phyloP scores from a whole-genome alignment of 805 yeast species.

The Blastobotrys attinorum region DNA sequence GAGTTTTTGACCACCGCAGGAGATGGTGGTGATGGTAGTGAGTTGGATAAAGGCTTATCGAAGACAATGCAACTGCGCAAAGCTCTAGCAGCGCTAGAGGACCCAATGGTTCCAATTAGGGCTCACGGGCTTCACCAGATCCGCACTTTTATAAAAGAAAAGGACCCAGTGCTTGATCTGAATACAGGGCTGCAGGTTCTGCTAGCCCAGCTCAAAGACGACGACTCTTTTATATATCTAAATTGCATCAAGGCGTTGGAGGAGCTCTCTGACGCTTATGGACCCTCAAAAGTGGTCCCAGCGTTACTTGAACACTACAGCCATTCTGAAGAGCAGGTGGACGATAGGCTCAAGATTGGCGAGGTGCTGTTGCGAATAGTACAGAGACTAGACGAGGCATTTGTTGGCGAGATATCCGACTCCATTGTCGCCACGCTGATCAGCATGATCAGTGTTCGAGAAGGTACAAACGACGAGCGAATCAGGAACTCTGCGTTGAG shows the following conservation, averaged over 20 bases:
- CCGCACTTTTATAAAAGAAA: constrained; percentile 43
- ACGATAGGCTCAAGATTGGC: constrained; percentile 70
- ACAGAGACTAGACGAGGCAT: constrained; percentile 39
- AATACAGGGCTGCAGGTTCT: constrained; percentile 56
- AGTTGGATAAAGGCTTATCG: constrained; percentile 15
- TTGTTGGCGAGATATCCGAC: constrained; percentile 38
- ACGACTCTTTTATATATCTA: constrained; percentile 81
- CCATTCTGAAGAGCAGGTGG: constrained; percentile 35
- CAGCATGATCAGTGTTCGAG: constrained; percentile 13
- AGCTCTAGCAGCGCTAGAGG: constrained; percentile 63
- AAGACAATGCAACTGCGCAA: constrained; percentile 33
- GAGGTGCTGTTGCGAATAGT: constrained; percentile 66
- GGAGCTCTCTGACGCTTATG: constrained; percentile 43
- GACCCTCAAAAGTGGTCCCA: constrained; percentile 30
- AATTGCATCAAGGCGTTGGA: constrained; percentile 77
- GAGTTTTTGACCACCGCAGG: constrained; percentile 5
- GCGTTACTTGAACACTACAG: constrained; percentile 32
- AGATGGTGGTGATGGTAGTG: not conserved
- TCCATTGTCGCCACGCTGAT: constrained; percentile 40
- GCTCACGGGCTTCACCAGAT: constrained; percentile 76
- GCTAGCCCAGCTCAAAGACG: constrained; percentile 56
- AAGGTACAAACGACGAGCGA: constrained; percentile 27
- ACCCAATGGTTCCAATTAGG: constrained; percentile 72
- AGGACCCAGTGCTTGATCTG: constrained; percentile 41
- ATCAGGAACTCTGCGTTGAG: constrained; percentile 85